Percentiles rank a stretch among this genome's conserved stretches.
These are phyloP conservation scores for Chaetomium tenue DNA, from an alignment of 495 filamentous ascomycete species.

Conservation along the genomic window DNA sequence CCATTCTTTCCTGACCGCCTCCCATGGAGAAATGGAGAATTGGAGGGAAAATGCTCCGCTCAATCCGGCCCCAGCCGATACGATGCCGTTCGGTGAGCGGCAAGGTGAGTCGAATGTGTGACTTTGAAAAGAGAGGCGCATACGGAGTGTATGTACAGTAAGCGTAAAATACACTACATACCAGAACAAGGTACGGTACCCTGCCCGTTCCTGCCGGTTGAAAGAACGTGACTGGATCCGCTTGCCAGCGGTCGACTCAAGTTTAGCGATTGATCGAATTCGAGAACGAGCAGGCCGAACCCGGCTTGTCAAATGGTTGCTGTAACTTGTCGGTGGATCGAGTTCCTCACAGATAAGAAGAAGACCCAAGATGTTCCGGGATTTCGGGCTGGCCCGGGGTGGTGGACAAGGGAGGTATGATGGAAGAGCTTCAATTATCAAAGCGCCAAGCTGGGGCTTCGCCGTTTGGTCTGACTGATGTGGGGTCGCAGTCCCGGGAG, in stretches of 20 bases:
- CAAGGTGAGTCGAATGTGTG: background rate
- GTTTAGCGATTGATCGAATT: background rate
- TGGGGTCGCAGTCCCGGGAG: background rate
- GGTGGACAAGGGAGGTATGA: background rate
- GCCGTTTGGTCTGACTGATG: background rate
- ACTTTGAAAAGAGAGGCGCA: background rate
- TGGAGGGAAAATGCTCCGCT: background rate
- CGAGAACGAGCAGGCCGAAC: background rate
- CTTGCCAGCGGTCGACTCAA: background rate
- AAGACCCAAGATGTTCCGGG: background rate
- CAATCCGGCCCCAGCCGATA: too few species aligned
- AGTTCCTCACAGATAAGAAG: background rate
- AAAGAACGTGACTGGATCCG: background rate
- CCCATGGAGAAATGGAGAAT: background rate
- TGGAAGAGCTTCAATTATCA: background rate
- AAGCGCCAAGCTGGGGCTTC: background rate
- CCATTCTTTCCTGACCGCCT: conserved; percentile 8
- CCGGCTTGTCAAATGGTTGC: background rate
- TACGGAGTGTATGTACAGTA: background rate
- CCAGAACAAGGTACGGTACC: background rate
- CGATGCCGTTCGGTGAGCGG: too few species aligned
- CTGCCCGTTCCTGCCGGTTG: background rate
- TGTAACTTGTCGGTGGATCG: background rate
- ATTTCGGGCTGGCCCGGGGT: conserved; percentile 23
- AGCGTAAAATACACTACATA: background rate